phyloP scores from a whole-genome alignment of 2,329 filamentous ascomycete species.

The Alternaria sp. region DNA sequence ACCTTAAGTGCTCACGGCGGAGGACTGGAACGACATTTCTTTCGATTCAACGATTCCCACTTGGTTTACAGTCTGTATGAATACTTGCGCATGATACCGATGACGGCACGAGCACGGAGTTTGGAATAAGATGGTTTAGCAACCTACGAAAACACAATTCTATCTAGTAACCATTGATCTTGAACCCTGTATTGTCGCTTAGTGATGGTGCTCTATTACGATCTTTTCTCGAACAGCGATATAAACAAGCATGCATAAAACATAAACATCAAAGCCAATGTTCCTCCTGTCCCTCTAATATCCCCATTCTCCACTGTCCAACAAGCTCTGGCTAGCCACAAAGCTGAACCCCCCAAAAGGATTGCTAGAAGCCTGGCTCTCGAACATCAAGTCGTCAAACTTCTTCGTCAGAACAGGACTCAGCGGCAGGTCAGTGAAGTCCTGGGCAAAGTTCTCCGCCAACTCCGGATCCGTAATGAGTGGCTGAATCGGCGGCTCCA shows the following conservation, averaged over 20 bases:
- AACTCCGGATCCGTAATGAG: conserved; percentile 94
- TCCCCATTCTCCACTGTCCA: conserved; percentile 48
- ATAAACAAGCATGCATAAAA: background rate
- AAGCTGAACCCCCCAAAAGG: conserved; percentile 62
- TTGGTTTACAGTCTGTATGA: conserved; percentile 17
- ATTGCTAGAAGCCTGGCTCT: conserved; percentile 50
- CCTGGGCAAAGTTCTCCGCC: conserved; percentile 93
- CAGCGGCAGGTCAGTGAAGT: conserved; percentile 86
- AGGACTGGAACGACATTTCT: background rate
- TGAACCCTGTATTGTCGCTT: background rate
- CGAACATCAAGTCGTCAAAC: conserved; percentile 33
- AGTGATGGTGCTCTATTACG: background rate
- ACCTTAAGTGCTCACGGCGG: background rate
- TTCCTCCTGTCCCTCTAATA: conserved; percentile 24
- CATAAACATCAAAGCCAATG: background rate
- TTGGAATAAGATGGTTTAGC: conserved; percentile 1
- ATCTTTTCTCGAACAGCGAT: background rate
- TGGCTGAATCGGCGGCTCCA: conserved; percentile 88
- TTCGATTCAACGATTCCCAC: conserved; percentile 19
- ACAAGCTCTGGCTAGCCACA: conserved; percentile 58
- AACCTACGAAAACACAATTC: background rate
- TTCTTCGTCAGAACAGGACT: conserved; percentile 66
- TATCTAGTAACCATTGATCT: background rate
- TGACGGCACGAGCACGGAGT: conserved; percentile 11
- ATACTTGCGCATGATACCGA: conserved; percentile 10